Conservation (phyloP, 306 rosid species). For the Pyrus betulifolia region DNA sequence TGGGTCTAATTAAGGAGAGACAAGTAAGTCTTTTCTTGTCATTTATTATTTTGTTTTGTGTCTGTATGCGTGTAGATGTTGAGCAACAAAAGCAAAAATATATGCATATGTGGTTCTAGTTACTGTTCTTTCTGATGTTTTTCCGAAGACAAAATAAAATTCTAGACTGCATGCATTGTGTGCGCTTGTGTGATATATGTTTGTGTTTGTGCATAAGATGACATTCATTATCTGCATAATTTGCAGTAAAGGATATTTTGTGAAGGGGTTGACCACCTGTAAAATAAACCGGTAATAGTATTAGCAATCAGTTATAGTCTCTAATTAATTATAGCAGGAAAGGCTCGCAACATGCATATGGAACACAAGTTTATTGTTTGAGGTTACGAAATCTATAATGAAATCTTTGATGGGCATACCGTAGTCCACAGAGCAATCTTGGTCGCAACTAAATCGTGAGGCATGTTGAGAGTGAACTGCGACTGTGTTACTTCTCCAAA, state of each 20-base stretch:
- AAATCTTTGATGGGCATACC: slow-evolving; percentile 34
- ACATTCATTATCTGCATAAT: background rate
- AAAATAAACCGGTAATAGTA: slow-evolving; percentile 8
- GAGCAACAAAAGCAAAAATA: background rate
- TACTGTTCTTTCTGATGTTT: background rate
- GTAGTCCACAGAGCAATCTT: slow-evolving; percentile 98
- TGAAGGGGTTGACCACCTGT: slow-evolving; percentile 98
- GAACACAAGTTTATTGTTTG: background rate
- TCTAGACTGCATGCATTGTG: background rate
- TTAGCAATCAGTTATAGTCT: background rate
- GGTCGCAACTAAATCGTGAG: slow-evolving; percentile 69
- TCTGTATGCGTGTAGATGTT: background rate
- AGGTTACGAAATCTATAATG: background rate
- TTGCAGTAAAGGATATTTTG: slow-evolving; percentile 82
- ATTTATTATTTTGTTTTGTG: background rate
- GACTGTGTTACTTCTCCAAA: slow-evolving; percentile 76
- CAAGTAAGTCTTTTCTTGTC: background rate
- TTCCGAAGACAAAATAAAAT: background rate
- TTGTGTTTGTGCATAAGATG: background rate
- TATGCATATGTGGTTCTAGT: background rate
- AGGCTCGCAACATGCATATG: background rate
- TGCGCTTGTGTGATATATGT: background rate
- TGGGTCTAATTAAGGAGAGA: slow-evolving; percentile 54
- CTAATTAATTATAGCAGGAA: background rate
- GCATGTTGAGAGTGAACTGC: slow-evolving; percentile 95